phyloP scores from a whole-genome alignment of 129 eudicot species.

The Silybum marianum region DNA sequence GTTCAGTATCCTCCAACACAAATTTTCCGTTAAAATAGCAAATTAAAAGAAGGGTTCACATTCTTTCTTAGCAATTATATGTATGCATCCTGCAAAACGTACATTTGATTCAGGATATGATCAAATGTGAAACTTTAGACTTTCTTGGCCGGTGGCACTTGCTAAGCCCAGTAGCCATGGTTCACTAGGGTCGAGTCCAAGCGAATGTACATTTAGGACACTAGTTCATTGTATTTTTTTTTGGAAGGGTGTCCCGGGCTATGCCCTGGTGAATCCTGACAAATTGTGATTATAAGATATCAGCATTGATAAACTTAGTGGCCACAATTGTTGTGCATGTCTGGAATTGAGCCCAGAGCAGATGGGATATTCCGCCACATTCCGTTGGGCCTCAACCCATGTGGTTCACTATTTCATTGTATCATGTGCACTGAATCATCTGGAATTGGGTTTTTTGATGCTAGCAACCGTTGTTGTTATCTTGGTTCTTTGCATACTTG shows the following conservation, averaged over 20 bases:
- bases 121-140: neutral
- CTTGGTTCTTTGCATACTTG: neutral
- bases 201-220: neutral
- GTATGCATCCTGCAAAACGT: conserved; percentile 2
- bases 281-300: too few relatives aligned
- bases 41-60: conserved; percentile 10
- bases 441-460: neutral
- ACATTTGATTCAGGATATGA: neutral
- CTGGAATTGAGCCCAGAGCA: too few relatives aligned
- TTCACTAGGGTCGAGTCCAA: neutral
- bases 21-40: neutral
- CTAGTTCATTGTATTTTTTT: neutral
- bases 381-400: too few relatives aligned
- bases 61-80: conserved; percentile 18
- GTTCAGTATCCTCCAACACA: neutral
- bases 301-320: too few relatives aligned
- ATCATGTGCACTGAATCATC: neutral
- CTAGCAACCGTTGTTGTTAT: neutral
- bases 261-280: too few relatives aligned
- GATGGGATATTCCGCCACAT: too few relatives aligned
- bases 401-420: too few relatives aligned
- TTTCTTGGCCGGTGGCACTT: neutral
- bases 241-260: too few relatives aligned
- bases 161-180: neutral
- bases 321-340: too few relatives aligned